Percentiles rank a stretch among this genome's conserved stretches.
Evolutionary conservation across 2,329 filamentous ascomycete species (phyloP).

Genomic region (Anthostomella pinea): DNA sequence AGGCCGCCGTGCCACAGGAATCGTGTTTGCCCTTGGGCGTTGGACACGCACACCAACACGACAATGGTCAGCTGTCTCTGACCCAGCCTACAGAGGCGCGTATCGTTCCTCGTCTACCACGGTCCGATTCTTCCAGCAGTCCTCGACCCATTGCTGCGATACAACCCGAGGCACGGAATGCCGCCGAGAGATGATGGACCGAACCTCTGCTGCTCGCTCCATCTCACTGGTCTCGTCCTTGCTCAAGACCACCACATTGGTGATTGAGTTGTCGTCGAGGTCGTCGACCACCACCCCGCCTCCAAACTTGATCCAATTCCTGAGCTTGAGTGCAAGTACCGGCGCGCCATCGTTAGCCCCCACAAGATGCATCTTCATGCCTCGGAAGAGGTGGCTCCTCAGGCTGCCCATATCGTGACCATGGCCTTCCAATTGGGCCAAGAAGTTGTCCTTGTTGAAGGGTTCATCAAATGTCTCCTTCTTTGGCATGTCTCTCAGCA

Average conservation of each 20-base stretch:
- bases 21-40: no score
- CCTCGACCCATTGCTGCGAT: constrained; percentile 67
- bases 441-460: constrained; percentile 46
- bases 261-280: constrained; percentile 54
- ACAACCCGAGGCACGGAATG: constrained; percentile 66
- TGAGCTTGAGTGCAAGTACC: constrained; percentile 42
- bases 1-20: no score
- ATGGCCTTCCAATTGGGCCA: constrained; percentile 53
- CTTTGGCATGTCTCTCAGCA: constrained; percentile 51
- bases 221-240: constrained; percentile 35
- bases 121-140: constrained; percentile 77
- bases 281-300: constrained; percentile 57
- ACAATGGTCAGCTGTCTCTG: no score
- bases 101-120: constrained; percentile 74
- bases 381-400: constrained; percentile 51
- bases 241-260: constrained; percentile 68
- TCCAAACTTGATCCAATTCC: constrained; percentile 65
- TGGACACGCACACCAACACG: no score
- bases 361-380: constrained; percentile 42
- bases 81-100: constrained; percentile 21
- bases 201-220: constrained; percentile 42
- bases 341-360: constrained; percentile 28
- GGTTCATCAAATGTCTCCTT: constrained; percentile 35
- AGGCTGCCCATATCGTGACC: constrained; percentile 52
- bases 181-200: constrained; percentile 43